Conservation (phyloP, 108 stramenopile genomes). For the Mediolabrus comicus region DNA sequence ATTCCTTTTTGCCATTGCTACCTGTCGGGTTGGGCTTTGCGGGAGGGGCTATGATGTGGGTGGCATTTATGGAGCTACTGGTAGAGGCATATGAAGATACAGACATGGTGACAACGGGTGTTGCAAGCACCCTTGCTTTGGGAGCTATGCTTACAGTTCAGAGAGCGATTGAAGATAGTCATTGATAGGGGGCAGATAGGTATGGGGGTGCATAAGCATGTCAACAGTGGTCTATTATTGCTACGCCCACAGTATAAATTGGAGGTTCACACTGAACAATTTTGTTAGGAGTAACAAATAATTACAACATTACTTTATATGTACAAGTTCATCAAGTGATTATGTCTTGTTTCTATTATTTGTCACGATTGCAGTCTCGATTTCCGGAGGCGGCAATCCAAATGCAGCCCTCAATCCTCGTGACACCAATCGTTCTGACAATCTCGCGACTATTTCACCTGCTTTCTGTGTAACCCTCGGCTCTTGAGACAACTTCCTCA, state of each 20-base stretch:
- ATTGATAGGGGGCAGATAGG: background rate
- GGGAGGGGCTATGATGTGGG: slow-evolving; percentile 98
- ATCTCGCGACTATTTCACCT: slow-evolving; percentile 68
- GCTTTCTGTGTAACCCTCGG: slow-evolving; percentile 67
- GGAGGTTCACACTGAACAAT: too few species aligned
- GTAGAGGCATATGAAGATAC: slow-evolving; percentile 92
- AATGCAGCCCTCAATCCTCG: slow-evolving; percentile 72
- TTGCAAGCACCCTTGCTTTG: slow-evolving; percentile 59
- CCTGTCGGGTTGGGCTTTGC: slow-evolving; percentile 98
- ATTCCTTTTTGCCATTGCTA: slow-evolving; percentile 90
- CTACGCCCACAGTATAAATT: background rate
- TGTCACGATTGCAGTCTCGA: slow-evolving; percentile 2
- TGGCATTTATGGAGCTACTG: slow-evolving; percentile 93
- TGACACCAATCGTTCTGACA: slow-evolving; percentile 70
- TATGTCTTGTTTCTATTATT: background rate
- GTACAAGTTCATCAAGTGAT: background rate
- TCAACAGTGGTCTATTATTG: background rate
- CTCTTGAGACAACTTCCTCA: slow-evolving; percentile 73
- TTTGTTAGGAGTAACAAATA: background rate
- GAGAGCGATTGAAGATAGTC: slow-evolving; percentile 56
- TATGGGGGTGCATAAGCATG: background rate
- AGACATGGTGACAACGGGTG: slow-evolving; percentile 69
- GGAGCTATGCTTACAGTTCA: slow-evolving; percentile 67
- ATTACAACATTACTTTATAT: background rate
- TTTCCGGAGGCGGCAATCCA: slow-evolving; percentile 64